Conservation (phyloP, 108 stramenopile genomes). For the Pseudonitzschia multiseries region DNA sequence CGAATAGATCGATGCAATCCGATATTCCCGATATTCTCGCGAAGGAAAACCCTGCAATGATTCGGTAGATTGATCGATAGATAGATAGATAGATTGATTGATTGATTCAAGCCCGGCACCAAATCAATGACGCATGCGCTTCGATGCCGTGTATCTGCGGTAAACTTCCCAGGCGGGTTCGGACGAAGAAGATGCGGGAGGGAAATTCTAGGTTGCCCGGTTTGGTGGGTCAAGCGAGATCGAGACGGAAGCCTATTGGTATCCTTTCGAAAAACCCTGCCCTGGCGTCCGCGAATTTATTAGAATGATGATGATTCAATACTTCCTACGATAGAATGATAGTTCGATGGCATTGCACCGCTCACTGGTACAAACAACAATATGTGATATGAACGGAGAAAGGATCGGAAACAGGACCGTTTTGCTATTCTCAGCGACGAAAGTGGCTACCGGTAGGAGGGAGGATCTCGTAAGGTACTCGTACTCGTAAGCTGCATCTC, state of each 20-base stretch:
- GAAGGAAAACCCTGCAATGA: background rate
- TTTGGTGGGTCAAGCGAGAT: background rate
- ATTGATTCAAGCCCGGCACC: background rate
- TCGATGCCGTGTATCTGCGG: background rate
- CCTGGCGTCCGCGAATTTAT: background rate
- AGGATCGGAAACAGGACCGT: conserved; percentile 1
- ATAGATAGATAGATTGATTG: too few species aligned
- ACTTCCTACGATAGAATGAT: background rate
- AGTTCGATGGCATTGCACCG: background rate
- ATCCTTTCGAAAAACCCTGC: background rate
- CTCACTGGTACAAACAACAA: background rate
- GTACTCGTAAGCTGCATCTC: too few species aligned
- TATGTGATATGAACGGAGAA: background rate
- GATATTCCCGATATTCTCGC: background rate
- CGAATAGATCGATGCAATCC: background rate
- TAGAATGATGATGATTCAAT: background rate
- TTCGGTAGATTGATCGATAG: background rate
- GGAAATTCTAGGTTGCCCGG: background rate
- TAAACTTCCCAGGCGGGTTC: background rate
- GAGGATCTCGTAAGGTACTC: too few species aligned
- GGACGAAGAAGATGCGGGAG: background rate
- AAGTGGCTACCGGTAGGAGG: too few species aligned
- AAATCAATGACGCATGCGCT: background rate
- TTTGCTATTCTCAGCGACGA: background rate
- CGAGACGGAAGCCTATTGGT: background rate